Base-by-base conservation (phyloP, 2,329 filamentous ascomycete species). In the Diaporthe destruens region DNA sequence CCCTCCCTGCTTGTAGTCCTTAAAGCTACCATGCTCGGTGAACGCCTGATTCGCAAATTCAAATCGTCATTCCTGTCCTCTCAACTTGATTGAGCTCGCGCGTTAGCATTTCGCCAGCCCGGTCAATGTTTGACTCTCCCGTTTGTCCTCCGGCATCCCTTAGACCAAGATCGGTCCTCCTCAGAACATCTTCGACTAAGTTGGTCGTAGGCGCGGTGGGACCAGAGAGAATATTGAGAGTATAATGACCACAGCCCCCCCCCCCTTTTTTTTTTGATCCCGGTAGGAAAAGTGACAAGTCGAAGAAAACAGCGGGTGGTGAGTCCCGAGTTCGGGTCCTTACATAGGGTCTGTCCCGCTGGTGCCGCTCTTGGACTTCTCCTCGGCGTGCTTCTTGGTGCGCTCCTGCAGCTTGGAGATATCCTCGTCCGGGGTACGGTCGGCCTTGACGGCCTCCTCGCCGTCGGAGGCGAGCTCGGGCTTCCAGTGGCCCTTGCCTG, bases 381-480 rank as follows among this genome's bases (percentile, higher is more conserved):
- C 84, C 80, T 88, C 83, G 69, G 88, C 85, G 63, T 84, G 76
- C 74, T 81, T 77, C 83, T 89, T 90, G 36, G 90, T 92, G 80
- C 87, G 84, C 79, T 92, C 84, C 83, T 91, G 87, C 81, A 92
- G 78, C 68, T 82, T 78, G 75, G 83, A 74, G 53, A 88, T 82
- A 75, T 86, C 81, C 65, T 85, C 81, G 72, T 85, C 82, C n/a
- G 76, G 49, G 36, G 18, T 12, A 73, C 88, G 88, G 80, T 92
- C 93, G 53, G 90, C 92, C 84, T 89, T 91, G 82, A 96, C 87
- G 77, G 89, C 90, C 81, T 93, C 93, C 85, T 97, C 94, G 82
- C 92, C 93, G 82, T 94, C 90, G 65, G 91, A 93, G 3, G 94
- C 93, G 65, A 97, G 86, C 80, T 92, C 91, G 29, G 92, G 87